phyloP scores from a whole-genome alignment of 805 yeast genomes.

The Candida caryicola region DNA sequence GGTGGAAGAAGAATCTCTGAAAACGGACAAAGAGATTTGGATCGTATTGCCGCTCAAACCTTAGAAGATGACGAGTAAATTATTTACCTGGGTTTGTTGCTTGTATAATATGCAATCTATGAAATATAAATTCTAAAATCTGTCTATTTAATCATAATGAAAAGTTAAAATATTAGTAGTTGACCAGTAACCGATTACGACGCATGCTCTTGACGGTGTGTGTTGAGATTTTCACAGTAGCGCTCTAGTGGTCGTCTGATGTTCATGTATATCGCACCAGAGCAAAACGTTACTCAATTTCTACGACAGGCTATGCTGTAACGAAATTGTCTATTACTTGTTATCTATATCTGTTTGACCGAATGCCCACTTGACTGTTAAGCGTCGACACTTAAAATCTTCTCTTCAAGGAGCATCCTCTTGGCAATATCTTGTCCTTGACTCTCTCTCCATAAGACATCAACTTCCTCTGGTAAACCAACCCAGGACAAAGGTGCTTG shows the following conservation, averaged over 20 bases:
- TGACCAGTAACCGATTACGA: too few relatives aligned
- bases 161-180: not conserved
- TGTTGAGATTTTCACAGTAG: too few relatives aligned
- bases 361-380: too few relatives aligned
- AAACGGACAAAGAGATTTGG: slow-evolving; percentile 99
- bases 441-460: slow-evolving; percentile 25
- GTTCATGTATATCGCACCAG: too few relatives aligned
- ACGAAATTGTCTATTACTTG: too few relatives aligned
- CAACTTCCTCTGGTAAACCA: slow-evolving; percentile 45
- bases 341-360: too few relatives aligned
- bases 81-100: slow-evolving; percentile 11
- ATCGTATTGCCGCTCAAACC: slow-evolving; percentile 99
- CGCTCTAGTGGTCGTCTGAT: too few relatives aligned
- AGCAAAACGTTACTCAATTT: too few relatives aligned
- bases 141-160: not conserved
- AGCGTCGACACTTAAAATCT: too few relatives aligned
- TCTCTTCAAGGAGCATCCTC: slow-evolving; percentile 2
- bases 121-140: slow-evolving; percentile 3
- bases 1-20: slow-evolving; percentile 99
- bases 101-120: slow-evolving; percentile 9
- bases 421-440: slow-evolving; percentile 18
- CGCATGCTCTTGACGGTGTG: too few relatives aligned
- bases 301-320: too few relatives aligned
- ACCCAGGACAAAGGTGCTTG: slow-evolving; percentile 53
- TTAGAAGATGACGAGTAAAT: slow-evolving; percentile 76